Evolutionary conservation across 2,329 filamentous ascomycete genomes (phyloP).

Genomic region (Chalaropsis ovoidea): DNA sequence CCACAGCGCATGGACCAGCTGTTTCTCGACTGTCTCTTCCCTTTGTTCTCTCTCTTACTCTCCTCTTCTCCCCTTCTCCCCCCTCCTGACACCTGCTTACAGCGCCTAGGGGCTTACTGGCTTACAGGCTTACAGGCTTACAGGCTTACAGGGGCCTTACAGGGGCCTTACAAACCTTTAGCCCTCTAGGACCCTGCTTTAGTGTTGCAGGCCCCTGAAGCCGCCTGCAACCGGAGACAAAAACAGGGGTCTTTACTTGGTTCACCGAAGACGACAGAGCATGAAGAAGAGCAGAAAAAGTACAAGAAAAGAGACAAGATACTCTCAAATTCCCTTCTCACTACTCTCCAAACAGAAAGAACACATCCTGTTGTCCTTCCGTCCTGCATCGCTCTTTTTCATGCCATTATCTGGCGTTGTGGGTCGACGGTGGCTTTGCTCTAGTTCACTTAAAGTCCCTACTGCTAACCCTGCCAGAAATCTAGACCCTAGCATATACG

Average conservation of each 20-base stretch:
- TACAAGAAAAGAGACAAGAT: neutral
- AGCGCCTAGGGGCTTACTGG: too few species aligned
- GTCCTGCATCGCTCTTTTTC: neutral
- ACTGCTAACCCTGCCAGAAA: neutral
- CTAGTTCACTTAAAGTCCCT: neutral
- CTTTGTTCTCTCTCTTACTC: too few species aligned
- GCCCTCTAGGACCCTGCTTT: neutral
- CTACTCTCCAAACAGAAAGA: too few species aligned
- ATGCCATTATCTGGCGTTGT: slow-evolving; percentile 8
- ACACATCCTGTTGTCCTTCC: too few species aligned
- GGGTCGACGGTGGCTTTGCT: neutral
- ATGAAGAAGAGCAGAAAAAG: neutral
- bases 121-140: neutral
- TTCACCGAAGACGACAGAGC: neutral
- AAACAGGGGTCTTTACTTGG: neutral
- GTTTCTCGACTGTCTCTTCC: neutral
- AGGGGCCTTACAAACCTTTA: neutral
- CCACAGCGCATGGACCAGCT: neutral
- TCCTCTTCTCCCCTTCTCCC: too few species aligned
- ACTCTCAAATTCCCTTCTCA: too few species aligned
- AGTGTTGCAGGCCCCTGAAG: neutral
- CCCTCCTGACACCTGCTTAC: too few species aligned
- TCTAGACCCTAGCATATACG: too few species aligned
- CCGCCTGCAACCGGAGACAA: neutral
- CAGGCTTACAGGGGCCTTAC: neutral